phyloP scores from a whole-genome alignment of 164 flowering plant genomes.

The Chimonanthus salicifolius region DNA sequence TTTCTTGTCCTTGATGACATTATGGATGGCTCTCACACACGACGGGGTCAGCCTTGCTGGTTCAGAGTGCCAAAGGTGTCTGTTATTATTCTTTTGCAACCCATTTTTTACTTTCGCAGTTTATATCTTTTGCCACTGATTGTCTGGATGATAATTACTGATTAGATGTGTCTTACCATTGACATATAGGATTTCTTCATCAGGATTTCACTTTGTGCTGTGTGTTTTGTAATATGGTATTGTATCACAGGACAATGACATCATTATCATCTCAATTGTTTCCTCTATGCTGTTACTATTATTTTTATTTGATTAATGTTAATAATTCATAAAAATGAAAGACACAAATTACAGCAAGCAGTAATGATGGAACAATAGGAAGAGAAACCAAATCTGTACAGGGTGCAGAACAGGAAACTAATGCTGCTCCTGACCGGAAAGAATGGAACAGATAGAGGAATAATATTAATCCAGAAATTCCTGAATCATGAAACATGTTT shows the following conservation, averaged over 20 bases:
- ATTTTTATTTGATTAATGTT: no score
- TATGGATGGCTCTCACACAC: constrained; percentile 81
- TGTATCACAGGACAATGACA: no score
- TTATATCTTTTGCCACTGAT: neutral
- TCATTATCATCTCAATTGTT: neutral
- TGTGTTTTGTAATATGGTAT: neutral
- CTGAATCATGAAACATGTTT: no score
- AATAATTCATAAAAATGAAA: no score
- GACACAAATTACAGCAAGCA: no score
- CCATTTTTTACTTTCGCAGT: neutral
- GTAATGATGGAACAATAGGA: no score
- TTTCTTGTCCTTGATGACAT: constrained; percentile 97
- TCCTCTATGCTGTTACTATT: neutral
- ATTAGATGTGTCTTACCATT: neutral
- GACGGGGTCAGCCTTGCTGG: constrained; percentile 97
- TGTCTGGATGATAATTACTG: neutral
- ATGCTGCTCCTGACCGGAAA: no score
- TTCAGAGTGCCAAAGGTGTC: constrained; percentile 72
- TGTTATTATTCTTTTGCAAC: neutral
- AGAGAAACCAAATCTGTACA: no score
- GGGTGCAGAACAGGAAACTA: no score
- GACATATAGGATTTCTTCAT: neutral
- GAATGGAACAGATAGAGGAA: no score
- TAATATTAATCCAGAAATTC: no score
- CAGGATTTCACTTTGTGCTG: neutral